Evolutionary conservation across 345 rosid species (phyloP), one percentile per base, ranked within the genome.

Genomic region (Eucalyptus sp.): DNA sequence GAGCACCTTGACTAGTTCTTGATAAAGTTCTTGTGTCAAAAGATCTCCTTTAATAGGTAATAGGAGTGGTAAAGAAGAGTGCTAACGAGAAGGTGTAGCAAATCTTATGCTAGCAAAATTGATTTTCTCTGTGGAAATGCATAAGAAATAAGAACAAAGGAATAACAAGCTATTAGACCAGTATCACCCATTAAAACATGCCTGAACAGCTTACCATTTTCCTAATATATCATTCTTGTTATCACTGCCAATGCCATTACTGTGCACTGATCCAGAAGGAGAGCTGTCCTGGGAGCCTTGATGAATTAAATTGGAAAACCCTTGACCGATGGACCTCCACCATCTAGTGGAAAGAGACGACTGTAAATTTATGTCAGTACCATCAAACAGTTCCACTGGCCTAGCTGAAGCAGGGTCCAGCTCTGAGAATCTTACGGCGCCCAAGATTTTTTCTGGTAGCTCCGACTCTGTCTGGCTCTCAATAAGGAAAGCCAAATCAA

Each of bases 401-500:
- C 16, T 41, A n/a, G 99, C 99, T 79, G 97, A 95, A 25, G 94
- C 95, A 24, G 94, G 95, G 89, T 93, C 92, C 86, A 98, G 92
- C 87, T 94, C 96, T 8, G 99, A 96, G 90, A 96, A 98, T 88
- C 99, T 95, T 86, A 96, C 89, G 52, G 97, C 97, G 43, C 98
- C 99, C 88, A 98, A 66, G 41, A 98, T 89, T 90, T 62, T 90
- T 86, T 98, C 99, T 3, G 99, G 99, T 90, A 98, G 98, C 95
- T 98, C 99, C n/a, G 92, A 88, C 54, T 94, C 94, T 2, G 96
- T 95, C 89, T 95, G 95, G 88, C 97, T 91, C 92, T 98, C 99
- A 33, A 98, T 93, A 62, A 98, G 94, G 91, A 96, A 98, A 46
- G 97, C 99, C 24, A 96, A 91, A 92, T 98, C 99, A 81, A 98